Conservation (phyloP, 768 basidiomycete genomes). For the Coprinopsis sp. region DNA sequence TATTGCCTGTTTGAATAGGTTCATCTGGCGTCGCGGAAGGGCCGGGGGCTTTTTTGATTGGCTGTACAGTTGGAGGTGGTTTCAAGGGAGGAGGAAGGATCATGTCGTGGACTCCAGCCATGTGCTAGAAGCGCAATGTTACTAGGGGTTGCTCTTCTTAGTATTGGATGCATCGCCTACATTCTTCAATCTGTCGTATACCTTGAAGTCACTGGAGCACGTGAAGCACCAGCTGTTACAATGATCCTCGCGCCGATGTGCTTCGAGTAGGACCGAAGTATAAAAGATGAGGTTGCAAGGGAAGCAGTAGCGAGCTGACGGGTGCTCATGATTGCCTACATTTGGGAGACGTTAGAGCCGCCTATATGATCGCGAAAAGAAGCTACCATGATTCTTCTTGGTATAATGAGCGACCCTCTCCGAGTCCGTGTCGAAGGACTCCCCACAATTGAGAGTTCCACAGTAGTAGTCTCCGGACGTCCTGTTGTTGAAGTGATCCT, state of each 20-base stretch:
- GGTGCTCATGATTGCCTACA: background rate
- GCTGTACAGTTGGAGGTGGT: too few relatives aligned
- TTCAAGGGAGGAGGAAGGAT: too few relatives aligned
- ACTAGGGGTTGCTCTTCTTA: too few relatives aligned
- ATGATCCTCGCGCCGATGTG: slow-evolving; percentile 14
- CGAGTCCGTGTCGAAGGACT: background rate
- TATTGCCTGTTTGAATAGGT: too few relatives aligned
- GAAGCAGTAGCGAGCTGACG: background rate
- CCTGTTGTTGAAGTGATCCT: too few relatives aligned
- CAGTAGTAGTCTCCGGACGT: background rate
- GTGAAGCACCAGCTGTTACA: slow-evolving; percentile 33
- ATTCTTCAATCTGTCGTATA: slow-evolving; percentile 10
- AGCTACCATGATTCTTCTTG: background rate
- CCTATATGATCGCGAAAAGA: background rate
- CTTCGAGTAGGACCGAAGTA: background rate
- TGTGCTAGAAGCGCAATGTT: too few relatives aligned
- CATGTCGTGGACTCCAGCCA: too few relatives aligned
- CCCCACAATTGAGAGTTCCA: background rate
- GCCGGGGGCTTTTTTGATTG: too few relatives aligned
- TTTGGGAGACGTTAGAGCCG: background rate
- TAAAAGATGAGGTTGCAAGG: background rate
- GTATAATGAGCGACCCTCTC: background rate
- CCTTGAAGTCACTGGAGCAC: slow-evolving; percentile 26
- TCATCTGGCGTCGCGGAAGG: too few relatives aligned
- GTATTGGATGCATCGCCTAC: background rate